Base-by-base conservation (phyloP, 75 land plant genomes). In the Isoetes taiwanensis region DNA sequence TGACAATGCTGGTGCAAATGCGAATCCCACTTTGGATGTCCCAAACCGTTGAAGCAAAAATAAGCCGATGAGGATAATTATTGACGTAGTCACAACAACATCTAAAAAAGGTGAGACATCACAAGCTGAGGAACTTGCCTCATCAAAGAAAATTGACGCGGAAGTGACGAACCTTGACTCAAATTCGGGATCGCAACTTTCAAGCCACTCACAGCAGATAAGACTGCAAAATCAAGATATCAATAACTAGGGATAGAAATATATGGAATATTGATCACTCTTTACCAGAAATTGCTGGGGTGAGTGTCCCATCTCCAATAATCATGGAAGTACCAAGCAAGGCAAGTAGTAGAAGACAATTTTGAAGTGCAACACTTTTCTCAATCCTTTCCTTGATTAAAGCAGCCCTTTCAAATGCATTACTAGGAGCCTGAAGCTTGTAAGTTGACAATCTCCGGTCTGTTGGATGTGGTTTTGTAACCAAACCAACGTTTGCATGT, bases 251-350 rank as follows among this genome's bases (percentile, higher is more conserved):
- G n/a, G n/a, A n/a, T n/a, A n/a, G n/a, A n/a, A n/a, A n/a, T n/a
- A n/a, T n/a, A n/a, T n/a, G n/a, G n/a, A n/a, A n/a, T n/a, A n/a
- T n/a, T n/a, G n/a, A n/a, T n/a, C n/a, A n/a, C n/a, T n/a, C n/a
- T n/a, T n/a, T n/a, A 90, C 97, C 97, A 73, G 97, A 90, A 74
- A 90, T 88, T 34, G 85, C 89, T 28, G 97, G 97, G 2, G 97
- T 87, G 43, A 90, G 76, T 52, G 87, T 80, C 0, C 97, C 97
- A 74, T 87, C 88, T 34, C 85, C 89, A 25, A 87, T 83, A 30
- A 90, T 80, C 95, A 90, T 83, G 52, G n/a, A n/a, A n/a, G n/a
- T n/a, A n/a, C n/a, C n/a, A n/a, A n/a, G n/a, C n/a, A n/a, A n/a
- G 59, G 52, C 69, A 27, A 53, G 78, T 64, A 28, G 65, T 28